phyloP scores from a whole-genome alignment of 2,329 filamentous ascomycete species.

The Lecanosticta acicola region DNA sequence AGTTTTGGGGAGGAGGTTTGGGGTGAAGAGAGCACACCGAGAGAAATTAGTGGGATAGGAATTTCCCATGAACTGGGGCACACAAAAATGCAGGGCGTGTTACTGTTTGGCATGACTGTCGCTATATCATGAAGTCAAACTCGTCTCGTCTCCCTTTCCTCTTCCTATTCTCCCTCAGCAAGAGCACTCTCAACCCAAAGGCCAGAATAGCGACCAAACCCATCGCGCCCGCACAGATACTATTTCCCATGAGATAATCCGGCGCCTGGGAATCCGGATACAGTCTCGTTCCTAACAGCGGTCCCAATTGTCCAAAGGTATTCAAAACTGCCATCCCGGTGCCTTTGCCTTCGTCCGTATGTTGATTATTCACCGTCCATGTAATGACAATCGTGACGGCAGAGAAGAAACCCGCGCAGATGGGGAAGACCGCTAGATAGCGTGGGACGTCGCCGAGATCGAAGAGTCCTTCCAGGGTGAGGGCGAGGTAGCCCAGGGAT shows the following conservation, averaged over 20 bases:
- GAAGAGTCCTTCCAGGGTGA: slow-evolving; percentile 39
- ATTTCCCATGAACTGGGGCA: too few species aligned
- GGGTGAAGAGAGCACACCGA: too few species aligned
- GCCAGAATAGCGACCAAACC: slow-evolving; percentile 41
- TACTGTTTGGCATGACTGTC: not conserved
- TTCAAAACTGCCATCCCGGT: slow-evolving; percentile 76
- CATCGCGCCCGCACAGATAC: slow-evolving; percentile 48
- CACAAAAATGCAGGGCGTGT: not conserved
- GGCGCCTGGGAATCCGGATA: slow-evolving; percentile 49
- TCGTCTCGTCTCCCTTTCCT: slow-evolving; percentile 4
- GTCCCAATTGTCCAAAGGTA: slow-evolving; percentile 73
- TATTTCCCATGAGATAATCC: slow-evolving; percentile 47
- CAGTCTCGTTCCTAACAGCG: slow-evolving; percentile 52
- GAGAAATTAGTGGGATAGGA: too few species aligned
- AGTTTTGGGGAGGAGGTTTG: slow-evolving; percentile 6
- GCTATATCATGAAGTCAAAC: slow-evolving; percentile 13
- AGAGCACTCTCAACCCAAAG: slow-evolving; percentile 37
- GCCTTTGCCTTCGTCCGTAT: slow-evolving; percentile 62
- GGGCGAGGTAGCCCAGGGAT: slow-evolving; percentile 44
- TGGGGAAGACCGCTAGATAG: slow-evolving; percentile 73
- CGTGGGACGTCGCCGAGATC: slow-evolving; percentile 39
- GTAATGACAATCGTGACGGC: slow-evolving; percentile 79
- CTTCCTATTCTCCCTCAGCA: slow-evolving; percentile 33
- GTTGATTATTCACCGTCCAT: slow-evolving; percentile 85
- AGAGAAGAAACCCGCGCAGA: slow-evolving; percentile 73